Conservation (phyloP, 1,284 basidiomycete genomes). For the Grifola frondosa region DNA sequence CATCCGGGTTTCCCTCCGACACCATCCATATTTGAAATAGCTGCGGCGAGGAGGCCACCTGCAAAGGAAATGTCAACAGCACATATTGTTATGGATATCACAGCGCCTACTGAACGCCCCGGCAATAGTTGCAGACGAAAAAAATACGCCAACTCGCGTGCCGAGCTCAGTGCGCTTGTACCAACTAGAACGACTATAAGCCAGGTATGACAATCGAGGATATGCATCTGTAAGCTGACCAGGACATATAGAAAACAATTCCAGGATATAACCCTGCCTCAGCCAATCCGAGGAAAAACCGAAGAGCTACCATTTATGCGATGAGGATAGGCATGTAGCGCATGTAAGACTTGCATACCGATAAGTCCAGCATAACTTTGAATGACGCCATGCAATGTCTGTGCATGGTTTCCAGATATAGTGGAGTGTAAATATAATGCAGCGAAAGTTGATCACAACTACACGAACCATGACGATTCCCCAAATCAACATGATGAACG, state of each 20-base stretch:
- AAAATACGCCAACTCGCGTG: slow-evolving; percentile 60
- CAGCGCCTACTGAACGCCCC: slow-evolving; percentile 60
- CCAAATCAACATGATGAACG: slow-evolving; percentile 35
- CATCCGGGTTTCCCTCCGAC: slow-evolving; percentile 59
- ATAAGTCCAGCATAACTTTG: slow-evolving; percentile 33
- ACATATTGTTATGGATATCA: neutral
- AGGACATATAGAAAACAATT: slow-evolving; percentile 39
- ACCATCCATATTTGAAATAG: slow-evolving; percentile 68
- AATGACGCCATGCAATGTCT: slow-evolving; percentile 34
- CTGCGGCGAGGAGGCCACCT: slow-evolving; percentile 64
- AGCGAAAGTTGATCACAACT: neutral
- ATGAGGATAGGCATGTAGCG: too few relatives aligned
- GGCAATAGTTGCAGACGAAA: slow-evolving; percentile 67
- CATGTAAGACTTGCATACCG: slow-evolving; percentile 17
- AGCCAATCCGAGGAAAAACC: slow-evolving; percentile 35
- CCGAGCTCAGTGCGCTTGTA: slow-evolving; percentile 60
- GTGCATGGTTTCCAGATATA: too few relatives aligned
- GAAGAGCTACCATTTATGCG: slow-evolving; percentile 33
- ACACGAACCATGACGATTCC: slow-evolving; percentile 30
- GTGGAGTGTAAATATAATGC: neutral
- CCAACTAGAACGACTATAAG: slow-evolving; percentile 25
- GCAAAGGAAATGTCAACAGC: neutral
- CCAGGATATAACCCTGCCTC: slow-evolving; percentile 40
- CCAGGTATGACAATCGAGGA: neutral
- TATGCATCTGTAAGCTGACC: slow-evolving; percentile 22